These are phyloP conservation scores for Pistacia vera DNA, from an alignment of 345 rosid species.

Conservation along the genomic window DNA sequence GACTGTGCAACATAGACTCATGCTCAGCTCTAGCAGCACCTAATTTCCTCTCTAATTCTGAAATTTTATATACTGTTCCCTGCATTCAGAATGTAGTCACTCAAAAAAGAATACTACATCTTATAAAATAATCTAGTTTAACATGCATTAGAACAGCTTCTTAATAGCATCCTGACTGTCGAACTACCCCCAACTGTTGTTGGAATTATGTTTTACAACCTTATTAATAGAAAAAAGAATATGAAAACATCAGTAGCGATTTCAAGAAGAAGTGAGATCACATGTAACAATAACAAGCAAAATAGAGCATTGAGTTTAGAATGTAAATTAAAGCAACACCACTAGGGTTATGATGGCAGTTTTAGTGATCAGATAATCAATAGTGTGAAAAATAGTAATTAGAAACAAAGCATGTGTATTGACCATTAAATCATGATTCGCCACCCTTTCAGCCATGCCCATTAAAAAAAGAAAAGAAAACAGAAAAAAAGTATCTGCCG, in stretches of 20 bases:
- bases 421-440: not conserved
- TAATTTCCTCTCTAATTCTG: constrained; percentile 49
- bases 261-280: not conserved
- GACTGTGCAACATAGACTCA: not conserved
- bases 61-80: constrained; percentile 47
- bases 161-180: constrained; percentile 24
- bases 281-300: not conserved
- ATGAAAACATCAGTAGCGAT: constrained; percentile 3
- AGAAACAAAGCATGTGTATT: not conserved
- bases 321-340: not conserved
- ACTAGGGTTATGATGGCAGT: not conserved
- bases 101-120: constrained; percentile 1
- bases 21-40: constrained; percentile 22
- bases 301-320: not conserved
- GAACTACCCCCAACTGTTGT: constrained; percentile 30
- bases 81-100: constrained; percentile 30
- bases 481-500: not conserved
- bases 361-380: not conserved
- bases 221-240: constrained; percentile 28
- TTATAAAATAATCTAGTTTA: not conserved
- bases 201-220: constrained; percentile 36
- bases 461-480: not conserved
- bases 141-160: constrained; percentile 29
- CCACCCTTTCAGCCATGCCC: not conserved
- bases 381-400: not conserved